These are phyloP conservation scores for Huntiella abstrusa DNA, from an alignment of 2,329 filamentous ascomycete species.

Conservation along the genomic window DNA sequence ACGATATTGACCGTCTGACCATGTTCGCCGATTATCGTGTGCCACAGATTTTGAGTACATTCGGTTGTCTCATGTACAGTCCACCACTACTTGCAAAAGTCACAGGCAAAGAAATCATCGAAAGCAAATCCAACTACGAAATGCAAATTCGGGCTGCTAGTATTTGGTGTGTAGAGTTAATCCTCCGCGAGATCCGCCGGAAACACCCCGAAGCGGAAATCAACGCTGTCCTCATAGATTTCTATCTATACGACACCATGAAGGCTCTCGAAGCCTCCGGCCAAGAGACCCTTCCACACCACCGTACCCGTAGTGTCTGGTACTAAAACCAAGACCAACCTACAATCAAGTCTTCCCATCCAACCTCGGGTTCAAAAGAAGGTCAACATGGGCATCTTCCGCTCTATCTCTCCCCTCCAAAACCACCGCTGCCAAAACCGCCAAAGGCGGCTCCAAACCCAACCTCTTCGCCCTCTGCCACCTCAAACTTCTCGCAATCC, in stretches of 20 bases:
- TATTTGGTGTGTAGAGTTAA: slow-evolving; percentile 89
- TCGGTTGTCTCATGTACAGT: slow-evolving; percentile 71
- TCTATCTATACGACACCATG: slow-evolving; percentile 88
- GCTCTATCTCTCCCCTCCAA: slow-evolving; percentile 45
- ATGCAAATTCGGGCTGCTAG: slow-evolving; percentile 77
- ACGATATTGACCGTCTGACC: slow-evolving; percentile 86
- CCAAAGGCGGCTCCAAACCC: slow-evolving; percentile 72
- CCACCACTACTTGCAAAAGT: slow-evolving; percentile 60
- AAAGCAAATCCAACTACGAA: slow-evolving; percentile 60
- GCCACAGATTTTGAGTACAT: slow-evolving; percentile 72
- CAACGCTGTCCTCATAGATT: slow-evolving; percentile 91
- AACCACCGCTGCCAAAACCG: slow-evolving; percentile 71
- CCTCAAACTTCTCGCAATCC: slow-evolving; percentile 59
- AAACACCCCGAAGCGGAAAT: slow-evolving; percentile 50
- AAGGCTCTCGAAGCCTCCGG: slow-evolving; percentile 58
- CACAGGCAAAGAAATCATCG: slow-evolving; percentile 41
- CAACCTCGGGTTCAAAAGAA: slow-evolving; percentile 34
- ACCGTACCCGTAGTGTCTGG: slow-evolving; percentile 87
- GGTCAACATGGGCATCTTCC: slow-evolving; percentile 59
- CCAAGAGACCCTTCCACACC: slow-evolving; percentile 52
- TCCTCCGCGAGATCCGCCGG: slow-evolving; percentile 59
- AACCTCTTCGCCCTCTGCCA: slow-evolving; percentile 75
- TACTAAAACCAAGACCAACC: slow-evolving; percentile 35
- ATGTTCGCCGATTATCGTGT: slow-evolving; percentile 98
- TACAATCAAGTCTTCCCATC: slow-evolving; percentile 4